Evolutionary conservation across 192 early-diverging fungal species (phyloP), one percentile per base, ranked within the genome.

Genomic region (Pilaira anomala): DNA sequence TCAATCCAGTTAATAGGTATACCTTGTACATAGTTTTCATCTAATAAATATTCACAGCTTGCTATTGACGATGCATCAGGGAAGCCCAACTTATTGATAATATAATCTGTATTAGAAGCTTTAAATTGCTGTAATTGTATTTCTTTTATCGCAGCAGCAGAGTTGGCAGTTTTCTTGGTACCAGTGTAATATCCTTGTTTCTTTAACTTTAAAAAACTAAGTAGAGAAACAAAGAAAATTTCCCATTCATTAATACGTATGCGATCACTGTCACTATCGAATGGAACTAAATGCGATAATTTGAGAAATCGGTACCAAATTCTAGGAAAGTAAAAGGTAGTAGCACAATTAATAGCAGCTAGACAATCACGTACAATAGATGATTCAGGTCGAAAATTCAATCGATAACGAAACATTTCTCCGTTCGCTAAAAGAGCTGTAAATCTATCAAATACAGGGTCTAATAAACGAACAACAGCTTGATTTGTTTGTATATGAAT

Each of bases 271-370:
- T 6, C 33, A n/a, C n/a, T n/a, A 6, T 36, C 33, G 7, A 36
- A 36, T 9, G 33, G 33, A 0, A 9, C 11, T 36, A 36, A 36
- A 36, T 36, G 33, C 6, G 22, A 14, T 14, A 25, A 22, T 42
- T 40, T 42, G 13, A 58, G 33, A 25, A 41, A 58, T 7, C 56
- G 19, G 16, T 41, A 58, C 56, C 56, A 58, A 36, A 58, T 41
- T 26, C 8, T 30, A 18, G 62, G 21, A 19, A 63, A 63, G 3
- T 30, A 8, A 28, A 8, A 9, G 2, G 21, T 42, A n/a, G 48
- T 21, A 41, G 49, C 62, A 25, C 62, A 63, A n/a, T 63, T 41
- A 13, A 63, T 53, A 13, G 62, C 62, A 1, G 62, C 49, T 8
- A 63, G n/a, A 36, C 49, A 63, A 26, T 63, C 62, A 13, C 33